Percentiles rank a stretch among this genome's conserved stretches.
Evolutionary conservation across 106 monocot genomes (phyloP).

Genomic region (Acorus calamus): DNA sequence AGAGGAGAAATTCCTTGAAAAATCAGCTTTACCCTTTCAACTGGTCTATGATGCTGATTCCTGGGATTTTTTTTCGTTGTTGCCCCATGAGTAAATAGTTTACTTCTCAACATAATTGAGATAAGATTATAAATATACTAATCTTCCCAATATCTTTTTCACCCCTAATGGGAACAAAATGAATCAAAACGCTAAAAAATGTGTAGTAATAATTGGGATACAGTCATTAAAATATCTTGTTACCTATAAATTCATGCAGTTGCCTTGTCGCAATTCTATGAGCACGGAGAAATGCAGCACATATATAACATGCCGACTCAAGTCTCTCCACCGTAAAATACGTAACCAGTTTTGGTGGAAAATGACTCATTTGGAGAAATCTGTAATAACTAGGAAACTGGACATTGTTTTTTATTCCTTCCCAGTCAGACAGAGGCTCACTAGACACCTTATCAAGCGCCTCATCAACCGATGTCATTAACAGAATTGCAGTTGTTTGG

Average conservation of each 20-base stretch:
- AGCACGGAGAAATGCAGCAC: slow-evolving; percentile 95
- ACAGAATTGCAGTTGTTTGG: slow-evolving; percentile 59
- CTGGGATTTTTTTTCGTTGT: too few species aligned
- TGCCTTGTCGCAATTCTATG: slow-evolving; percentile 82
- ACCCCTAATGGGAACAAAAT: neutral
- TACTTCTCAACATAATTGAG: too few species aligned
- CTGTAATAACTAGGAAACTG: slow-evolving; percentile 81
- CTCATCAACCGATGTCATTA: slow-evolving; percentile 94
- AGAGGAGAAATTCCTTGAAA: too few species aligned
- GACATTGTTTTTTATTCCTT: slow-evolving; percentile 64
- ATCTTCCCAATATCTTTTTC: too few species aligned
- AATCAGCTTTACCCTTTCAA: too few species aligned
- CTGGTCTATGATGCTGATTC: too few species aligned
- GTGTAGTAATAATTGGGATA: neutral
- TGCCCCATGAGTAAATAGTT: too few species aligned
- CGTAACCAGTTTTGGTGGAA: slow-evolving; percentile 64
- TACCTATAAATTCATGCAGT: slow-evolving; percentile 96
- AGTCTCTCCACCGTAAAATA: slow-evolving; percentile 88
- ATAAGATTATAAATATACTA: too few species aligned
- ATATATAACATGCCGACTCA: slow-evolving; percentile 82
- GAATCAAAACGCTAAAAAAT: neutral
- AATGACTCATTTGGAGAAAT: slow-evolving; percentile 56
- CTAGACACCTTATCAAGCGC: slow-evolving; percentile 77
- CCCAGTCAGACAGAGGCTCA: slow-evolving; percentile 85
- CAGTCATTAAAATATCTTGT: neutral